These are phyloP conservation scores for Metschnikowia vanudenii DNA, from an alignment of 805 yeast species.

Conservation along the genomic window DNA sequence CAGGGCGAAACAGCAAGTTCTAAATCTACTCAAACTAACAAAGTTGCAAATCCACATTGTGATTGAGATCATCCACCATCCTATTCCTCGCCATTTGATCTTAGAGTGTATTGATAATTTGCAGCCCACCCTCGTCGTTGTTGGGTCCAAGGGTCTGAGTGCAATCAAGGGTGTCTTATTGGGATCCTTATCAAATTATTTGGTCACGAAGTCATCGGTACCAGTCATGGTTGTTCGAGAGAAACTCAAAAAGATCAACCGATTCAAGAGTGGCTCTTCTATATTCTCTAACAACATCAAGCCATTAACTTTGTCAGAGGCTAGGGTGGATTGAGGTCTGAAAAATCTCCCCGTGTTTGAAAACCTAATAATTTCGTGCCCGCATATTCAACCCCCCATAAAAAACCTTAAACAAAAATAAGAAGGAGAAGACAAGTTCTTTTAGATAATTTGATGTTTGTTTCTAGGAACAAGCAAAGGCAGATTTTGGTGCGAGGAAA, in stretches of 20 bases:
- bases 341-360: neutral
- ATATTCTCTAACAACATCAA: constrained; percentile 57
- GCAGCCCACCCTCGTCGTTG: constrained; percentile 70
- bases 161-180: constrained; percentile 72
- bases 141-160: constrained; percentile 72
- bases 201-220: constrained; percentile 66
- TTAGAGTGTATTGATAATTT: constrained; percentile 68
- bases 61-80: constrained; percentile 72
- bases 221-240: constrained; percentile 82
- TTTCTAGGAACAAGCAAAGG: too few species aligned
- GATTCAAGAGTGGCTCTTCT: constrained; percentile 48
- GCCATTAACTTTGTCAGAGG: constrained; percentile 48
- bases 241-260: constrained; percentile 65
- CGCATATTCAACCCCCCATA: too few species aligned
- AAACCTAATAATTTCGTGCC: neutral
- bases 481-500: too few species aligned
- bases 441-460: too few species aligned
- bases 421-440: too few species aligned
- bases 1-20: constrained; percentile 44
- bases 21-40: constrained; percentile 56
- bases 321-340: constrained; percentile 39
- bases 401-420: too few species aligned
- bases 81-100: constrained; percentile 68
- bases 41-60: constrained; percentile 72
- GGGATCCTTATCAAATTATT: constrained; percentile 70